phyloP scores from a whole-genome alignment of 441 rosid genomes.

The Croton laevigatus region DNA sequence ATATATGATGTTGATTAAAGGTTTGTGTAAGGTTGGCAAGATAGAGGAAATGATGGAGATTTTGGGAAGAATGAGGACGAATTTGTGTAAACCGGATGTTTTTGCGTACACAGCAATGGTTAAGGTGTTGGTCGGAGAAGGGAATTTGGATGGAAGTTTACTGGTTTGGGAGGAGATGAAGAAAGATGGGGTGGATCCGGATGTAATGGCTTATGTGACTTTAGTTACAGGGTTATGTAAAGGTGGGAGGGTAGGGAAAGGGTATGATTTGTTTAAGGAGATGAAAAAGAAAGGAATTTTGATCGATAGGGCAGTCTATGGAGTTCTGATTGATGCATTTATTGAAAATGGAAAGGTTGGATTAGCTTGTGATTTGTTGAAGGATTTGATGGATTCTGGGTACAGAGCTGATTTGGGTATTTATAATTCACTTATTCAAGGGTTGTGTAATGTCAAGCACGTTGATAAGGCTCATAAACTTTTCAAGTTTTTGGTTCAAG shows the following conservation, averaged over 20 bases:
- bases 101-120: constrained; percentile 87
- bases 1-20: constrained; percentile 74
- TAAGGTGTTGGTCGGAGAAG: constrained; percentile 48
- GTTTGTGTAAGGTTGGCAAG: constrained; percentile 67
- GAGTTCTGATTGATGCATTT: constrained; percentile 63
- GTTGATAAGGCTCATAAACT: constrained; percentile 77
- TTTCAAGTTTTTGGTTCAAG: constrained; percentile 47
- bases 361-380: constrained; percentile 62
- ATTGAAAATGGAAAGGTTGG: constrained; percentile 63
- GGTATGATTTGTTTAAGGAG: constrained; percentile 63
- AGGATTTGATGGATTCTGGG: constrained; percentile 83
- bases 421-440: constrained; percentile 73
- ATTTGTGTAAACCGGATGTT: constrained; percentile 75
- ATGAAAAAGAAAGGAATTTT: constrained; percentile 67
- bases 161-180: constrained; percentile 84
- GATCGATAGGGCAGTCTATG: constrained; percentile 69
- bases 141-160: constrained; percentile 68
- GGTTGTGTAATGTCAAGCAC: constrained; percentile 56
- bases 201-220: constrained; percentile 83
- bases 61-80: constrained; percentile 63
- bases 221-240: constrained; percentile 62
- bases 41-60: constrained; percentile 57
- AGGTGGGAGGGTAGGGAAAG: constrained; percentile 57
- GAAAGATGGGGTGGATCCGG: constrained; percentile 62
- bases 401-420: constrained; percentile 83